Conservation (phyloP, 805 yeast species). For the Priceomyces haplophilus region DNA sequence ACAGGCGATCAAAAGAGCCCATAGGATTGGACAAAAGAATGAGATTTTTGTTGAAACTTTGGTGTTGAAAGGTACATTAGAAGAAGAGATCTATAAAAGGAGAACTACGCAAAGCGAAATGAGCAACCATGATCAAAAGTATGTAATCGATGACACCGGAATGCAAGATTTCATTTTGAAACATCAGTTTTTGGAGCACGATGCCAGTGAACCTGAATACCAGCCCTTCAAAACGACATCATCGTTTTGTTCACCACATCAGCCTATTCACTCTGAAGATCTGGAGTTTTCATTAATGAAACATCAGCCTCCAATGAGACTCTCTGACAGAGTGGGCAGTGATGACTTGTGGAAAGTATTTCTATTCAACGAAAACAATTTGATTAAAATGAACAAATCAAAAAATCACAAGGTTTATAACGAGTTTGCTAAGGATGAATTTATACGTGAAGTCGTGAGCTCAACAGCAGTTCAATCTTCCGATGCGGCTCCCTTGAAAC, state of each 20-base stretch:
- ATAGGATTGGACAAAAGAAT: conserved; percentile 67
- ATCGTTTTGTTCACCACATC: neutral
- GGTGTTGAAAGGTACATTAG: conserved; percentile 59
- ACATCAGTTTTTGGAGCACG: conserved; percentile 44
- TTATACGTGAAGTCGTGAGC: conserved; percentile 14
- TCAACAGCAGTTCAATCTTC: neutral
- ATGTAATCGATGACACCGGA: conserved; percentile 56
- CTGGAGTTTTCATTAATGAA: conserved; percentile 20
- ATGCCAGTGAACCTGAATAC: conserved; percentile 31
- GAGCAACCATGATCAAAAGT: conserved; percentile 17
- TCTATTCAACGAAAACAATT: conserved; percentile 29
- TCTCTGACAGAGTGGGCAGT: conserved; percentile 3
- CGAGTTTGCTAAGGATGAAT: conserved; percentile 17
- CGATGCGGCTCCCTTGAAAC: neutral
- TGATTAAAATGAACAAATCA: conserved; percentile 22
- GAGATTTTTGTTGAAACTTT: conserved; percentile 69
- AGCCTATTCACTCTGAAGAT: conserved; percentile 8
- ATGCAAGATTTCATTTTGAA: conserved; percentile 54
- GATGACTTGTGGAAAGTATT: conserved; percentile 23
- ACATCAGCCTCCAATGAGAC: conserved; percentile 15
- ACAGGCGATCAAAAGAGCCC: conserved; percentile 75
- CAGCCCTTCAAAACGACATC: conserved; percentile 31
- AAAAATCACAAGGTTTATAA: conserved; percentile 20
- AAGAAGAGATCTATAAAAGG: conserved; percentile 60
- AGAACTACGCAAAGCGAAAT: conserved; percentile 19